Conservation (phyloP, 345 rosid species). For the Balakata baccata region DNA sequence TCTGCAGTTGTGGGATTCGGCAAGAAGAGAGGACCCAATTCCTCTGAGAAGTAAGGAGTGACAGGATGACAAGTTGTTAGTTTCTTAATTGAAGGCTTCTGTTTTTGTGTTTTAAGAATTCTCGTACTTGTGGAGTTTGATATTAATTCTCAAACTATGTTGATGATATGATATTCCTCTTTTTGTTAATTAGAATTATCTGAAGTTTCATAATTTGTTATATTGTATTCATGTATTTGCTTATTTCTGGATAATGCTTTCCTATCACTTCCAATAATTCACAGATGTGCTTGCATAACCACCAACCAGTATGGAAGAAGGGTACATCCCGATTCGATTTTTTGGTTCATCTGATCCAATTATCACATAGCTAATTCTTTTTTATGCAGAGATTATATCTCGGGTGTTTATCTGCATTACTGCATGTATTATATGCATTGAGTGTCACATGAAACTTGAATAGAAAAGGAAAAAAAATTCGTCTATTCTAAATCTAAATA, state of each 20-base stretch:
- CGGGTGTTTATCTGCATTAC: too few relatives aligned
- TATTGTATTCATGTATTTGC: too few relatives aligned
- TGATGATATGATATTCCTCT: background rate
- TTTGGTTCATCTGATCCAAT: too few relatives aligned
- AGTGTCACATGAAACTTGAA: too few relatives aligned
- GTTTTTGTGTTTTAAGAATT: constrained; percentile 7
- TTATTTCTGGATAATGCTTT: background rate
- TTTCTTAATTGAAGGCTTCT: constrained; percentile 2
- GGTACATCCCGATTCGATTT: too few relatives aligned
- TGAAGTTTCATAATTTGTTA: background rate
- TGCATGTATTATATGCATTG: too few relatives aligned
- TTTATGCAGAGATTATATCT: too few relatives aligned
- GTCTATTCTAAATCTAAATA: too few relatives aligned
- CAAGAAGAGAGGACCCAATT: constrained; percentile 94
- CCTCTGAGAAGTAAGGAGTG: constrained; percentile 72
- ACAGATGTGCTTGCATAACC: too few relatives aligned
- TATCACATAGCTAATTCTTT: too few relatives aligned
- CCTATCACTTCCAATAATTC: background rate
- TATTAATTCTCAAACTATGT: constrained; percentile 11
- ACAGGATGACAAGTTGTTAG: constrained; percentile 13
- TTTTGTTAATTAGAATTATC: constrained; percentile 15
- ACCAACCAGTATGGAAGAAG: too few relatives aligned
- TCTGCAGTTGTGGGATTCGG: constrained; percentile 83
- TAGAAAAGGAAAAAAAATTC: too few relatives aligned
- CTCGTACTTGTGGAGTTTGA: background rate